Evolutionary conservation across 2,329 filamentous ascomycete genomes (phyloP), one percentile per base, ranked within the genome.

Genomic region (Escovopsis sp.): DNA sequence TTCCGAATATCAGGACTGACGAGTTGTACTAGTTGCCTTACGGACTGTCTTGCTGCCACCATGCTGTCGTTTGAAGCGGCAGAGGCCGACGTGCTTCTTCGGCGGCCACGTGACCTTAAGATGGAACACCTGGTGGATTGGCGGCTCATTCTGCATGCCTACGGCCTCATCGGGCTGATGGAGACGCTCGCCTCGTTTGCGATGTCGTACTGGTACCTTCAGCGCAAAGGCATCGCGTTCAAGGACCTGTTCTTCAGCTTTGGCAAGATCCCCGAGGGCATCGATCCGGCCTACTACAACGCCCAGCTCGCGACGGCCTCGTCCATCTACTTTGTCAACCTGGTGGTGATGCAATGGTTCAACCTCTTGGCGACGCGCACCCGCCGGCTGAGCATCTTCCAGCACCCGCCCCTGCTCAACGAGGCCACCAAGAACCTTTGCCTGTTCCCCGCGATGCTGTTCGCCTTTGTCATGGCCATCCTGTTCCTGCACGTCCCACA

Each of bases 281-380:
- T 74, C 10, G 69, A 73, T 41, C 59, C 68, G 2, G 73, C 73
- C 38, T 71, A 69, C 43, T 74, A 78, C 52, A 63, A 61, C 0
- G 58, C 64, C 26, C 68, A 73, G 47, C 62, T 82, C 23, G 80
- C 79, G 48, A 68, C 73, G 46, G 81, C 80, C 0, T 80, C 74
- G 33, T 82, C 77, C 12, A 79, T 89, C 46, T 88, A 88, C 59
- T 88, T 88, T 52, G 73, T 87, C 50, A 88, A 80, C 45, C 64
- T 89, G 19, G 83, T 89, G 2, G 77, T 88, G 39, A 85, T 88
- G 81, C 80, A 85, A 67, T 80, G 78, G 68, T 86, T 86, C 66
- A 85, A 82, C 55, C 66, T 87, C 4, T 71, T 87, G 53, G 76
- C 77, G 1, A 69, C 83, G 5, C 70, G 82, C 12, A 88, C 76